Conservation (phyloP, 2,329 filamentous ascomycete species). For the Tolypocladium ophioglossoides region DNA sequence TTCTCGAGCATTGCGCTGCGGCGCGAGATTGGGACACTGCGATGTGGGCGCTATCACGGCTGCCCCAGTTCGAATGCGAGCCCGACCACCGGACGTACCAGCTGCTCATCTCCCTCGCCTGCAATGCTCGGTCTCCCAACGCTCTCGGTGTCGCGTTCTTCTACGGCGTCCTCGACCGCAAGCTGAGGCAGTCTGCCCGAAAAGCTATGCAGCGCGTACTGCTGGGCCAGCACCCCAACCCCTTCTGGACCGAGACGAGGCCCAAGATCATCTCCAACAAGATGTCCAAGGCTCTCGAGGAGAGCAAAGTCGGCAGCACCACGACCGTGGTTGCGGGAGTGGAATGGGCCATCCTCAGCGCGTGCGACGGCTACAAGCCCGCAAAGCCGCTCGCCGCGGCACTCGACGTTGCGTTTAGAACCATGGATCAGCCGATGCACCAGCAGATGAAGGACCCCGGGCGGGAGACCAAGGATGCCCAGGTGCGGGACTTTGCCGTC, state of each 20-base stretch:
- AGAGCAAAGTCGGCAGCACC: constrained; percentile 7
- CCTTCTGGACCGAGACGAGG: constrained; percentile 16
- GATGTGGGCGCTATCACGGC: constrained; percentile 18
- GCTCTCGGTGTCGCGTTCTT: constrained; percentile 21
- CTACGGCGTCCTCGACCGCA: constrained; percentile 20
- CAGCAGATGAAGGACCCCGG: constrained; percentile 6
- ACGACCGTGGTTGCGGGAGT: constrained; percentile 12
- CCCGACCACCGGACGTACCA: constrained; percentile 23
- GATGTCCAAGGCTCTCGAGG: constrained; percentile 11
- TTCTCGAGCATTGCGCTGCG: constrained; percentile 21
- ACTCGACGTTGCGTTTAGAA: constrained; percentile 14
- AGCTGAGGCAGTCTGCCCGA: constrained; percentile 15
- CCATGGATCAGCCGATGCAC: constrained; percentile 15
- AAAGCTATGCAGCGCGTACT: constrained; percentile 14
- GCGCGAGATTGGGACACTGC: constrained; percentile 19
- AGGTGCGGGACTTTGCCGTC: constrained; percentile 3
- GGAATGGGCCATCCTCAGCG: constrained; percentile 19
- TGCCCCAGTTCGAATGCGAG: constrained; percentile 9
- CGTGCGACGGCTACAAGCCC: constrained; percentile 17
- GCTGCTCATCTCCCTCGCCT: constrained; percentile 26
- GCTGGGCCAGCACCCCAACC: constrained; percentile 10
- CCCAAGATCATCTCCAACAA: constrained; percentile 17
- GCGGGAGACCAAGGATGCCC: background rate
- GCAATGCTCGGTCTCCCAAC: constrained; percentile 17
- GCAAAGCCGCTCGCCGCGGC: constrained; percentile 14